These are phyloP conservation scores for Pseudogymnoascus sp. DNA, from an alignment of 2,329 filamentous ascomycete genomes.

Conservation along the genomic window DNA sequence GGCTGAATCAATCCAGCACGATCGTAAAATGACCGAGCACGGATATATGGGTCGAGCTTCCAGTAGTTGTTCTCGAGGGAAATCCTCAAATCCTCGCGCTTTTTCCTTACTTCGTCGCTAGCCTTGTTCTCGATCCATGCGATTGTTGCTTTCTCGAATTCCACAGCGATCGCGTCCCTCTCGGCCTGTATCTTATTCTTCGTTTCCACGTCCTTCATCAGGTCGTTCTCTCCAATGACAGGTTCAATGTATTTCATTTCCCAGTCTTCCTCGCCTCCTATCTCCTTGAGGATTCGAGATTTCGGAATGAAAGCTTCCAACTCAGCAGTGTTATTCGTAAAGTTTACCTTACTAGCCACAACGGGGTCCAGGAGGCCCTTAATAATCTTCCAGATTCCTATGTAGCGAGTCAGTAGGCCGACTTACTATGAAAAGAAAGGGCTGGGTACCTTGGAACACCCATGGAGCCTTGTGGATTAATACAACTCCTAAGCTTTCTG, in stretches of 20 bases:
- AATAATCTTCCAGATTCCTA: constrained; percentile 93
- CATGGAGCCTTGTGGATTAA: constrained; percentile 94
- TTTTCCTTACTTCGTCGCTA: constrained; percentile 41
- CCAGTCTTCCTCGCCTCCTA: constrained; percentile 82
- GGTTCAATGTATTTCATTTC: constrained; percentile 77
- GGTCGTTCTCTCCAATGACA: constrained; percentile 63
- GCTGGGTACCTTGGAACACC: constrained; percentile 74
- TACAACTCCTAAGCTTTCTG: constrained; percentile 81
- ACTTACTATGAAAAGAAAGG: no score
- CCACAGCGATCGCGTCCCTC: constrained; percentile 56
- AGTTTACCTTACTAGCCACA: constrained; percentile 88
- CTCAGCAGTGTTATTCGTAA: constrained; percentile 75
- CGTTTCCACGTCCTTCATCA: constrained; percentile 58
- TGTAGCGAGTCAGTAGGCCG: background rate
- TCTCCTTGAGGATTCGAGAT: constrained; percentile 66
- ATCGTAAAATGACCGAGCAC: constrained; percentile 80
- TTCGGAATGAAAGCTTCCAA: constrained; percentile 67
- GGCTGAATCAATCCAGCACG: constrained; percentile 62
- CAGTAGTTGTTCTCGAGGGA: constrained; percentile 72
- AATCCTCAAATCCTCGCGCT: constrained; percentile 54
- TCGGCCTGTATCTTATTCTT: constrained; percentile 56
- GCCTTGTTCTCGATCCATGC: constrained; percentile 59
- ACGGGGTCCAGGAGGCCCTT: constrained; percentile 95
- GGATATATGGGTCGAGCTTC: constrained; percentile 77
- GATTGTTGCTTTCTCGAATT: constrained; percentile 67